phyloP scores from a whole-genome alignment of 2,329 filamentous ascomycete species.

The Pseudonectria buxi region DNA sequence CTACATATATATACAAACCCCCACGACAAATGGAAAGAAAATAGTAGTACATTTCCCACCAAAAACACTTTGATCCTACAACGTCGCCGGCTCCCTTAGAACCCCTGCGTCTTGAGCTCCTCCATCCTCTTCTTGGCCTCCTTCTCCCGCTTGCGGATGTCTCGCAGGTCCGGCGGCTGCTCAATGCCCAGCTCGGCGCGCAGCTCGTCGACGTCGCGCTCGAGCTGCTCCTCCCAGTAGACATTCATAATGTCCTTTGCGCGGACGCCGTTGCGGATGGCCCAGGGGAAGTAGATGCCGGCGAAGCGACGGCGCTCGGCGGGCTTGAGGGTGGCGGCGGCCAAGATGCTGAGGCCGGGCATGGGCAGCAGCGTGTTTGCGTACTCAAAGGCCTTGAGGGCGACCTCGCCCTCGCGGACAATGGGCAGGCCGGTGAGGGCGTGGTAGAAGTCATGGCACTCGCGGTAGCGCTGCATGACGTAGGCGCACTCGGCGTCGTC shows the following conservation, averaged over 20 bases:
- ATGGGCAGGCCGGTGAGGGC: conserved; percentile 85
- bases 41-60: background rate
- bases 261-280: conserved; percentile 70
- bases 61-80: too few relatives aligned
- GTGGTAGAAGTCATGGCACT: conserved; percentile 98
- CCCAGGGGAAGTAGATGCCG: conserved; percentile 80
- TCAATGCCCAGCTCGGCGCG: conserved; percentile 74
- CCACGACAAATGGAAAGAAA: background rate
- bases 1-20: conserved; percentile 1
- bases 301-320: conserved; percentile 73
- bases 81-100: too few relatives aligned
- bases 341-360: conserved; percentile 81
- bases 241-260: conserved; percentile 85
- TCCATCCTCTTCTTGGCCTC: conserved; percentile 62
- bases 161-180: conserved; percentile 77
- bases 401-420: conserved; percentile 91
- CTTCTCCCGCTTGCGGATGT: conserved; percentile 63
- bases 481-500: conserved; percentile 95
- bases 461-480: conserved; percentile 96
- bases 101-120: conserved; percentile 26
- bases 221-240: conserved; percentile 94
- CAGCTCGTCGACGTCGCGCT: conserved; percentile 73
- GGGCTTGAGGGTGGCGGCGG: conserved; percentile 78
- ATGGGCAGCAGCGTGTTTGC: conserved; percentile 91
- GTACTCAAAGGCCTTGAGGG: conserved; percentile 97